Percentiles rank a stretch among this genome's conserved stretches.
Evolutionary conservation across 345 rosid genomes (phyloP).

Genomic region (Gossypium ekmanianum): DNA sequence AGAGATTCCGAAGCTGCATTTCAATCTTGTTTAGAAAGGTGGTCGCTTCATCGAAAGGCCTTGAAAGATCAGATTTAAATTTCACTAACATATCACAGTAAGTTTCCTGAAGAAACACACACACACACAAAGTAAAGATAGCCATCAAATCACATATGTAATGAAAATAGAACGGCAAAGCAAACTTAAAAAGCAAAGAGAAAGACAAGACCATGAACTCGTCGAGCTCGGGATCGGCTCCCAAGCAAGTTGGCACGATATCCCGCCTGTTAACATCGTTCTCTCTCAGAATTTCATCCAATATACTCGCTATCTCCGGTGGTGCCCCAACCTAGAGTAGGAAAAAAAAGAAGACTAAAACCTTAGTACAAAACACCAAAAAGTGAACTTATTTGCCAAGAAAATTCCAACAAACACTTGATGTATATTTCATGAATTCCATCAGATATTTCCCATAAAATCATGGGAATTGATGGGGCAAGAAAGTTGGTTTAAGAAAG

Average conservation of each 20-base stretch:
- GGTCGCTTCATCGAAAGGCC: constrained; percentile 86
- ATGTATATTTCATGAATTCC: background rate
- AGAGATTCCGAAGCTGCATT: constrained; percentile 79
- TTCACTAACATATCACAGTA: constrained; percentile 71
- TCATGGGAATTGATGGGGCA: constrained; percentile 12
- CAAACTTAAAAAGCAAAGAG: background rate
- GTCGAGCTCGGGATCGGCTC: constrained; percentile 95
- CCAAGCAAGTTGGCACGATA: constrained; percentile 39
- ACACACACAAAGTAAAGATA: background rate
- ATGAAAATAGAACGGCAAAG: background rate
- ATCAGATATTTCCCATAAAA: constrained; percentile 25
- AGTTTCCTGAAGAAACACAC: constrained; percentile 45
- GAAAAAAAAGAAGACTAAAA: background rate
- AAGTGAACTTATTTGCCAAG: background rate
- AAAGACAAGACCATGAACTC: constrained; percentile 74
- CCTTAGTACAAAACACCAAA: background rate
- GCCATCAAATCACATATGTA: background rate
- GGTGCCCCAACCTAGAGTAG: constrained; percentile 71
- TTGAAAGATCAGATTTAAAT: constrained; percentile 80
- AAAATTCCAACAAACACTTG: background rate
- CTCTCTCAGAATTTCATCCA: constrained; percentile 63
- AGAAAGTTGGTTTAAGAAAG: background rate
- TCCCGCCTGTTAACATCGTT: constrained; percentile 41
- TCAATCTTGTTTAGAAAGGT: constrained; percentile 73
- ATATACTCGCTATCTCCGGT: constrained; percentile 59